These are phyloP conservation scores for Terana coerulea DNA, from an alignment of 768 basidiomycete genomes.

Conservation along the genomic window DNA sequence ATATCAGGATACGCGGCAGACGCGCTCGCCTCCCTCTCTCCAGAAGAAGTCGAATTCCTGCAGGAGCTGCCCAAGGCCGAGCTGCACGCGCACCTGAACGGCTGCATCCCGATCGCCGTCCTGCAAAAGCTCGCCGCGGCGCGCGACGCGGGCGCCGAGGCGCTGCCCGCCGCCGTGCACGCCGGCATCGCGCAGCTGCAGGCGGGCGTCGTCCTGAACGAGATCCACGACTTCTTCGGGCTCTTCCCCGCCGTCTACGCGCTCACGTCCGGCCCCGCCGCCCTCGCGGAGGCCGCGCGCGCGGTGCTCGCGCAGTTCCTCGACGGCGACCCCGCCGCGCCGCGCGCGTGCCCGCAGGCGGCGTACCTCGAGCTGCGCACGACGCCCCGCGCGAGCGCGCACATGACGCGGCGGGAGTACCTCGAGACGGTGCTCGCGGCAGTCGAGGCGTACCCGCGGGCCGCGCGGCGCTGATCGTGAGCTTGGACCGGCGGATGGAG, in stretches of 20 bases:
- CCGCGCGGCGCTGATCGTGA: conserved; percentile 62
- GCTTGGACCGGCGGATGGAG: conserved; percentile 71
- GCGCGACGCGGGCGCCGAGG: conserved; percentile 1
- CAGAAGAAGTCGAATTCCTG: conserved; percentile 55
- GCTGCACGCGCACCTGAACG: conserved; percentile 83
- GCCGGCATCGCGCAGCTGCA: conserved; percentile 40
- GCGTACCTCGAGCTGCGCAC: conserved; percentile 80
- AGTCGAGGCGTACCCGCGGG: conserved; percentile 50
- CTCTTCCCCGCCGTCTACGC: conserved; percentile 81
- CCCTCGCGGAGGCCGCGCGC: conserved; percentile 52
- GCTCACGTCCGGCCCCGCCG: conserved; percentile 56
- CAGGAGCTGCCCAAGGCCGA: conserved; percentile 73
- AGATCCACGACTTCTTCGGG: conserved; percentile 67
- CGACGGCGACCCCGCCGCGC: conserved; percentile 16
- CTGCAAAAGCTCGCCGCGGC: conserved; percentile 60
- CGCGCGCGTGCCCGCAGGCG: conserved; percentile 46
- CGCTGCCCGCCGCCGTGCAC: conserved; percentile 28
- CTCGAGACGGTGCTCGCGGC: conserved; percentile 63
- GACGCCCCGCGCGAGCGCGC: conserved; percentile 57
- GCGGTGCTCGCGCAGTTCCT: conserved; percentile 70
- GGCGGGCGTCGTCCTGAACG: conserved; percentile 40
- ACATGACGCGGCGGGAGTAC: conserved; percentile 61
- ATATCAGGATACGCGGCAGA: conserved; percentile 33
- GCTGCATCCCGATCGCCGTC: conserved; percentile 67
- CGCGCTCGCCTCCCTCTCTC: conserved; percentile 52